Percentiles rank a stretch among this genome's conserved stretches.
Conservation (phyloP, 2,329 filamentous ascomycete genomes). For the Zymoseptoria passerinii region DNA sequence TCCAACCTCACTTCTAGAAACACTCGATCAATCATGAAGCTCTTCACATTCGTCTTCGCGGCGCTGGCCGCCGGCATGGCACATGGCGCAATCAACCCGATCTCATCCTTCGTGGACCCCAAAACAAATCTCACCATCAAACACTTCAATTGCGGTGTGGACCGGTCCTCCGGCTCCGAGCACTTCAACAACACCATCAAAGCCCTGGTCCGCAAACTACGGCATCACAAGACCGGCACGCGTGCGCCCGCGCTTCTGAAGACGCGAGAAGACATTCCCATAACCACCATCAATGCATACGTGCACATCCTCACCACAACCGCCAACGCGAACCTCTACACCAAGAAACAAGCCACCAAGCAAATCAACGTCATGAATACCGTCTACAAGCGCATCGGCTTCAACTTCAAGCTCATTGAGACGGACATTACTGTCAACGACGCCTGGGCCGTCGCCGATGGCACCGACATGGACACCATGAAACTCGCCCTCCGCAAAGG, state of each 20-base stretch:
- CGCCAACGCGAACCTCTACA: slow-evolving; percentile 32
- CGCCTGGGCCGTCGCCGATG: slow-evolving; percentile 44
- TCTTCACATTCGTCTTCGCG: slow-evolving; percentile 16
- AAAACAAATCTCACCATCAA: slow-evolving; percentile 22
- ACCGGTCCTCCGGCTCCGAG: slow-evolving; percentile 28
- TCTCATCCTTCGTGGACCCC: slow-evolving; percentile 21
- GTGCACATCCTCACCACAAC: slow-evolving; percentile 39
- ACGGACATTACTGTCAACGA: slow-evolving; percentile 46
- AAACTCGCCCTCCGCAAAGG: slow-evolving; percentile 47
- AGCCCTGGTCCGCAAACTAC: slow-evolving; percentile 26
- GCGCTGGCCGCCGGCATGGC: slow-evolving; percentile 11
- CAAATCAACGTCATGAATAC: slow-evolving; percentile 35
- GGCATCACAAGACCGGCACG: slow-evolving; percentile 10
- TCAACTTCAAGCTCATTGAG: slow-evolving; percentile 44
- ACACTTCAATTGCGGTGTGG: slow-evolving; percentile 38
- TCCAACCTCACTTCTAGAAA: slow-evolving; percentile 4
- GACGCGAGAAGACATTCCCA: slow-evolving; percentile 12
- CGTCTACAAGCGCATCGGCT: slow-evolving; percentile 43
- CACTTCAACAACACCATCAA: slow-evolving; percentile 34
- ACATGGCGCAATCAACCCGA: slow-evolving; percentile 12
- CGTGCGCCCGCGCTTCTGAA: slow-evolving; percentile 25
- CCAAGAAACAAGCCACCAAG: slow-evolving; percentile 33
- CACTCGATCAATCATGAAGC: slow-evolving; percentile 17
- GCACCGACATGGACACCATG: slow-evolving; percentile 42
- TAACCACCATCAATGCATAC: slow-evolving; percentile 35